Conservation (phyloP, 768 basidiomycete genomes). For the Amanita pseudoporphyria region DNA sequence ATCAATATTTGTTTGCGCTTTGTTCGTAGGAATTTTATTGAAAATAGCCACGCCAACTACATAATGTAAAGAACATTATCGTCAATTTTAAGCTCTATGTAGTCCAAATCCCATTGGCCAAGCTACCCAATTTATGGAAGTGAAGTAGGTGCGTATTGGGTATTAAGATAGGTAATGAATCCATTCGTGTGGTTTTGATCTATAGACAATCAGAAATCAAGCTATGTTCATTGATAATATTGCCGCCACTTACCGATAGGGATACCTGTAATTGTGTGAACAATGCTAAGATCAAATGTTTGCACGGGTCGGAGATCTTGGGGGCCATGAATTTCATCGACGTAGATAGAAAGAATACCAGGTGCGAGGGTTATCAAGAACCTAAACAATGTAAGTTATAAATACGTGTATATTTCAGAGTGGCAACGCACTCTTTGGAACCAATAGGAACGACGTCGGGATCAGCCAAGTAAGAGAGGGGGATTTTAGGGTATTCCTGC, state of each 20-base stretch:
- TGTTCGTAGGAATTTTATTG: too few relatives aligned
- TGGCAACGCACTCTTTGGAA: slow-evolving; percentile 23
- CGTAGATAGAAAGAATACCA: slow-evolving; percentile 19
- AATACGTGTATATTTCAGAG: background rate
- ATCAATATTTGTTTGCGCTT: too few relatives aligned
- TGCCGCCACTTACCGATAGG: slow-evolving; percentile 21
- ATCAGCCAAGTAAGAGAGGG: slow-evolving; percentile 30
- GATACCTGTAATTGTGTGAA: slow-evolving; percentile 22
- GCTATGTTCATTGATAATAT: background rate
- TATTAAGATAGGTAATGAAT: background rate
- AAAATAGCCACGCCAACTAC: too few relatives aligned
- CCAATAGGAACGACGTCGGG: slow-evolving; percentile 29
- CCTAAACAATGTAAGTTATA: slow-evolving; percentile 9
- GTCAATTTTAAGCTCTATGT: background rate
- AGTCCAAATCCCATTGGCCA: background rate
- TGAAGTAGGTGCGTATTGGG: background rate
- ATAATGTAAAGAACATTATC: slow-evolving; percentile 2
- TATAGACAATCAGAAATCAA: background rate
- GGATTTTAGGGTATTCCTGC: slow-evolving; percentile 21
- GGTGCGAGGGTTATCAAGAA: slow-evolving; percentile 22
- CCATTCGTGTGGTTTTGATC: background rate
- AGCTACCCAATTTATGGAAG: background rate
- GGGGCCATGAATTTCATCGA: slow-evolving; percentile 18
- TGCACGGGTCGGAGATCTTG: slow-evolving; percentile 18
- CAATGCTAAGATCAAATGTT: slow-evolving; percentile 20